A percentile compares a stretch with the other conserved stretches of the same genome.
Evolutionary conservation across 2,329 filamentous ascomycete species (phyloP).

Genomic region (Elsinoe necatrix): DNA sequence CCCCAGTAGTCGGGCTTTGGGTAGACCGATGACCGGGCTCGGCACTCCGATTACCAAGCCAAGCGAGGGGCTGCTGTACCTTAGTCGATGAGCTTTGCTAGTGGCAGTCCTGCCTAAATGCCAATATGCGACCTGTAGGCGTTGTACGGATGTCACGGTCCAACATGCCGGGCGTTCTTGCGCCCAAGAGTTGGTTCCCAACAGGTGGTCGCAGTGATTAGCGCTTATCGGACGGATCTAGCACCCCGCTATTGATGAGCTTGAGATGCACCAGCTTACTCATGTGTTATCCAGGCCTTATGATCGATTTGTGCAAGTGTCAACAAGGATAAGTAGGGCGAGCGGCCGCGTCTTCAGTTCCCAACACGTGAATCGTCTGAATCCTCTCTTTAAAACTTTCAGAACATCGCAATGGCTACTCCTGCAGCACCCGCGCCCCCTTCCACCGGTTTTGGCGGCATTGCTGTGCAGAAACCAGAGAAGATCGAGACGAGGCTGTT

Average conservation of each 20-base stretch:
- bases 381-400: not conserved
- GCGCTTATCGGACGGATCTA: not conserved
- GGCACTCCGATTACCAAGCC: no score
- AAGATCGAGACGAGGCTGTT: constrained; percentile 37
- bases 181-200: not conserved
- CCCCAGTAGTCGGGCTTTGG: no score
- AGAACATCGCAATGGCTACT: not conserved
- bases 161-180: not conserved
- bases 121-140: no score
- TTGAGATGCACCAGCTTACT: not conserved
- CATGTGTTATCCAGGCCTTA: not conserved
- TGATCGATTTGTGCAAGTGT: not conserved
- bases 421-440: not conserved
- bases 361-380: no score
- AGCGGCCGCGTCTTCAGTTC: not conserved
- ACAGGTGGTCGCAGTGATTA: not conserved
- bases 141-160: not conserved
- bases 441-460: not conserved
- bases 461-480: constrained; percentile 15
- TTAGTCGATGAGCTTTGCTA: no score
- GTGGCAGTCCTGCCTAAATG: no score
- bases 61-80: no score
- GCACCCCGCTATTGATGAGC: not conserved
- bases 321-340: not conserved
- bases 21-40: no score